phyloP scores from a whole-genome alignment of 1,139 yeast species.

The Hyphopichia pseudoburtonii region DNA sequence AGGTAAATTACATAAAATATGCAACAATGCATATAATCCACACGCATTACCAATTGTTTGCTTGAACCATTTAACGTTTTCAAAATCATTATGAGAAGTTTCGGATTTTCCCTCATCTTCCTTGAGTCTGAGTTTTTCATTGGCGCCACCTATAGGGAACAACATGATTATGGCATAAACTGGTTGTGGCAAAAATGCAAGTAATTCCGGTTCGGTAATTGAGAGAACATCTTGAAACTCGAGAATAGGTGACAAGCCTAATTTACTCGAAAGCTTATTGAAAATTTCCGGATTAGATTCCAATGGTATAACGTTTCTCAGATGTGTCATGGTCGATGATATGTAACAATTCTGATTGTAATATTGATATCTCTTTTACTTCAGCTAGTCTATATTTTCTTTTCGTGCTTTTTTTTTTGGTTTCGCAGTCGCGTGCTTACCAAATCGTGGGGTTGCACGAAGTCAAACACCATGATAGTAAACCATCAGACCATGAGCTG shows the following conservation, averaged over 20 bases:
- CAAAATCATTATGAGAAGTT: conserved; percentile 17
- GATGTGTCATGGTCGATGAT: background rate
- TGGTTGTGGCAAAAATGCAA: conserved; percentile 82
- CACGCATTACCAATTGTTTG: conserved; percentile 91
- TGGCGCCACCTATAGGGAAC: conserved; percentile 71
- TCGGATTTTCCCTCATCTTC: conserved; percentile 25
- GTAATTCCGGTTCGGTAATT: conserved; percentile 72
- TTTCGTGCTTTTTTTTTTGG: too few species aligned
- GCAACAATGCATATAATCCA: conserved; percentile 87
- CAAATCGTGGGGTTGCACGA: too few species aligned
- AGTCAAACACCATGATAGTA: too few species aligned
- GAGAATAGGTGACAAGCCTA: conserved; percentile 66
- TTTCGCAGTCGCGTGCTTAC: too few species aligned
- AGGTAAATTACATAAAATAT: conserved; percentile 66
- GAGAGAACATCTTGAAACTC: conserved; percentile 83
- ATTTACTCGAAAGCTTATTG: conserved; percentile 60
- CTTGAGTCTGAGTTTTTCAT: conserved; percentile 50
- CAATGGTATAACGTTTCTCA: conserved; percentile 65
- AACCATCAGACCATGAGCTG: too few species aligned
- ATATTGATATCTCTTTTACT: too few species aligned
- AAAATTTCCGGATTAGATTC: conserved; percentile 91
- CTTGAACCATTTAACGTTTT: conserved; percentile 61
- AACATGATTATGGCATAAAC: conserved; percentile 69
- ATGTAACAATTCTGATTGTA: too few species aligned
- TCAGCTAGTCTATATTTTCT: too few species aligned